Evolutionary conservation across 352 stramenopile genomes (phyloP).

Genomic region (Phytophthora tubulina): DNA sequence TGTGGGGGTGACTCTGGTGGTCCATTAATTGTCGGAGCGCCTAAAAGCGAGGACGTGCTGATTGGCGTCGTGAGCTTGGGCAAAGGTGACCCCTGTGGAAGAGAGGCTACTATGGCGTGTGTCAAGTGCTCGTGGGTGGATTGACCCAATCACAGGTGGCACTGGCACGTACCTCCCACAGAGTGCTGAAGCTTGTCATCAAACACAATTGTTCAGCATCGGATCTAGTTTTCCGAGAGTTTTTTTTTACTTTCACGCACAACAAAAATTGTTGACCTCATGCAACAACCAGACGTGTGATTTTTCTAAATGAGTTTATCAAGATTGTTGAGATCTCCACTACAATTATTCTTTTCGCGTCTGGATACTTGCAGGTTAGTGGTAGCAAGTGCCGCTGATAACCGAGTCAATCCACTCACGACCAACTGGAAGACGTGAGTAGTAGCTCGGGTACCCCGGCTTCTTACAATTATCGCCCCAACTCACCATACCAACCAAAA

Average conservation of each 20-base stretch:
- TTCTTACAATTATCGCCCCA: constrained; percentile 56
- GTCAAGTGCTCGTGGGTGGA: constrained; percentile 48
- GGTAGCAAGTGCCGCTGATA: constrained; percentile 4
- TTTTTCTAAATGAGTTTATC: too few relatives aligned
- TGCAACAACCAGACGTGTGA: too few relatives aligned
- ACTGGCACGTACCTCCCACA: constrained; percentile 16
- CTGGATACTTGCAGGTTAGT: neutral
- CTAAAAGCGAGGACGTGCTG: constrained; percentile 32
- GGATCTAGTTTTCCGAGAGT: too few relatives aligned
- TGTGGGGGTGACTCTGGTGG: constrained; percentile 63
- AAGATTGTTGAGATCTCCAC: too few relatives aligned
- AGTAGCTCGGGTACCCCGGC: constrained; percentile 52
- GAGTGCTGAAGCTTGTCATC: neutral
- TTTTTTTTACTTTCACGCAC: too few relatives aligned
- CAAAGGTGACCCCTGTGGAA: constrained; percentile 44
- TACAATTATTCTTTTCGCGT: too few relatives aligned
- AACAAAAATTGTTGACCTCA: neutral
- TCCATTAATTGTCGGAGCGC: constrained; percentile 38
- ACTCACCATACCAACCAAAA: constrained; percentile 54
- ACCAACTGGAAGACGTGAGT: constrained; percentile 49
- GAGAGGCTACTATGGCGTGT: constrained; percentile 52
- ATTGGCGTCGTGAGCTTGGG: constrained; percentile 60
- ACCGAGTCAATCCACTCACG: constrained; percentile 47
- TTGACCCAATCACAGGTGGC: constrained; percentile 27
- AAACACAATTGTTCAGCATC: neutral